Conservation (phyloP, 2,329 filamentous ascomycete genomes). For the Botrytis sinoallii region DNA sequence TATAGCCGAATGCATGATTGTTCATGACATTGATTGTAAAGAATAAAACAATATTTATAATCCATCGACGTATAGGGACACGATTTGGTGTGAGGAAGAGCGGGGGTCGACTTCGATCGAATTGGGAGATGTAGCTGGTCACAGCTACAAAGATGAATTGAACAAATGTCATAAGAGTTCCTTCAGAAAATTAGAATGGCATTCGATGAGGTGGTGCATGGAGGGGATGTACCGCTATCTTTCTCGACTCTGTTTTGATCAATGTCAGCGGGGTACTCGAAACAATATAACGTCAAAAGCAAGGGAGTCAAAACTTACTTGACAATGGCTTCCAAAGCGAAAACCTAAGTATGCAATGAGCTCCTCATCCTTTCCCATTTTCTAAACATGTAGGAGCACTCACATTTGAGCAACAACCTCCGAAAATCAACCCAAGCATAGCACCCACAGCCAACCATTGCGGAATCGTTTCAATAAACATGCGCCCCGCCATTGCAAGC, state of each 20-base stretch:
- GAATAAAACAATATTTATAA: conserved; percentile 85
- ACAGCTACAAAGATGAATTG: conserved; percentile 82
- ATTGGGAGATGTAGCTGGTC: conserved; percentile 72
- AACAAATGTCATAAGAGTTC: conserved; percentile 82
- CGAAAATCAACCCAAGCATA: conserved; percentile 87
- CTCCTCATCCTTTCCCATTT: conserved; percentile 20
- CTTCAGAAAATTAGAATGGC: conserved; percentile 43
- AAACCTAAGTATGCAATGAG: conserved; percentile 61
- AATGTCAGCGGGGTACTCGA: conserved; percentile 20
- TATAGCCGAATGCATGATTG: conserved; percentile 96
- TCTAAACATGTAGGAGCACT: conserved; percentile 36
- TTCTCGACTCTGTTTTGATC: conserved; percentile 66
- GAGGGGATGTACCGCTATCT: conserved; percentile 63
- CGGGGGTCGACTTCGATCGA: conserved; percentile 63
- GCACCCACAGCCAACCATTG: conserved; percentile 60
- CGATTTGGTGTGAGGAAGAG: conserved; percentile 73
- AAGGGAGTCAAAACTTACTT: conserved; percentile 58
- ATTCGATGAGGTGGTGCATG: conserved; percentile 1
- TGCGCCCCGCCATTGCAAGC: conserved; percentile 50
- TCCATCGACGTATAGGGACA: conserved; percentile 81
- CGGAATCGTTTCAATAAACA: conserved; percentile 57
- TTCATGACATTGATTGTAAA: conserved; percentile 94
- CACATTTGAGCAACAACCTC: conserved; percentile 92
- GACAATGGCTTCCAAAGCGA: conserved; percentile 90
- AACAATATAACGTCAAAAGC: neutral